Conservation (phyloP, 2,329 filamentous ascomycete genomes). For the Metarhizium robertsii region DNA sequence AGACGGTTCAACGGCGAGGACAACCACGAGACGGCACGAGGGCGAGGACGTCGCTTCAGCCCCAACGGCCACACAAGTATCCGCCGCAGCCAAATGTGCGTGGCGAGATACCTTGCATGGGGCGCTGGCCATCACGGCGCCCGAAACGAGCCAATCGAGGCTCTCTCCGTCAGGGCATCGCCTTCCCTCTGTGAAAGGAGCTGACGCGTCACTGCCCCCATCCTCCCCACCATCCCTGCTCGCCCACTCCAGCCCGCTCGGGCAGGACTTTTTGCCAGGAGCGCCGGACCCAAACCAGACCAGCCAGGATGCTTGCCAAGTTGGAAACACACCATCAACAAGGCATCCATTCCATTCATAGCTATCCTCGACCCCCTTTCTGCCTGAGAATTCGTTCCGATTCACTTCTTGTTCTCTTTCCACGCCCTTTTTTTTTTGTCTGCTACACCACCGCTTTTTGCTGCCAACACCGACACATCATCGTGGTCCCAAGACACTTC, state of each 20-base stretch:
- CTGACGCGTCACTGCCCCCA: constrained; percentile 19
- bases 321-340: constrained; percentile 8
- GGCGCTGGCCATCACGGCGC: not conserved
- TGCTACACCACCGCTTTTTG: not conserved
- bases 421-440: not conserved
- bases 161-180: not conserved
- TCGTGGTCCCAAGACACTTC: not conserved
- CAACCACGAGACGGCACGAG: not conserved
- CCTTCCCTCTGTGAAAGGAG: constrained; percentile 8
- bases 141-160: not conserved
- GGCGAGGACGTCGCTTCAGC: not conserved
- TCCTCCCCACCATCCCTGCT: constrained; percentile 11
- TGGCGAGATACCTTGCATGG: not conserved
- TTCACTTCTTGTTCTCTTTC: constrained; percentile 8
- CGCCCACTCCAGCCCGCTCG: constrained; percentile 5
- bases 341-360: constrained; percentile 25
- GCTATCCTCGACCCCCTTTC: constrained; percentile 19
- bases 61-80: constrained; percentile 1
- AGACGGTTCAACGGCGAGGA: not conserved
- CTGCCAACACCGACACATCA: not conserved
- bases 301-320: constrained; percentile 1
- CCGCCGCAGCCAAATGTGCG: not conserved
- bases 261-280: constrained; percentile 1
- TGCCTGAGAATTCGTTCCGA: constrained; percentile 14
- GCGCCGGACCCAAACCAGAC: constrained; percentile 7